Percentiles rank a stretch among this genome's conserved stretches.
Evolutionary conservation across 371 early-diverging fungal genomes (phyloP).

Genomic region (Zopfochytrium polystomum): DNA sequence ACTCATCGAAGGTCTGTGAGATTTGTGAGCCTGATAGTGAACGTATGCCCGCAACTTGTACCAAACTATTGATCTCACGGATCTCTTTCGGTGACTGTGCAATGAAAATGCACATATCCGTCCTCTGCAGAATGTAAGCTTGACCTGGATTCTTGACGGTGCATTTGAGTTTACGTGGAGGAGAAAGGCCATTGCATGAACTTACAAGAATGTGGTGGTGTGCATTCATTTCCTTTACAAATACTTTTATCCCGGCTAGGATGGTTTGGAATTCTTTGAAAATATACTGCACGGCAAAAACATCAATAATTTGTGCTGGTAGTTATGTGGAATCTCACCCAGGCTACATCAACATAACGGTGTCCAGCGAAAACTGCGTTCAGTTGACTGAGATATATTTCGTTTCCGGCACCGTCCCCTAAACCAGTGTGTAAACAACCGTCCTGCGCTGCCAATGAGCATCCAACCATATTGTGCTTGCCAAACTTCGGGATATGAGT

Average conservation of each 20-base stretch:
- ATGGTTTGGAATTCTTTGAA: conserved; percentile 71
- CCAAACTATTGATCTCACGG: background rate
- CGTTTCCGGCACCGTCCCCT: conserved; percentile 66
- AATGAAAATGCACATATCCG: conserved; percentile 4
- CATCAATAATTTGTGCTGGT: background rate
- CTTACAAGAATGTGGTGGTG: conserved; percentile 12
- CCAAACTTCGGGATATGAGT: conserved; percentile 57
- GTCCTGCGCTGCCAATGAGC: too few relatives aligned
- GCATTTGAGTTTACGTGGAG: background rate
- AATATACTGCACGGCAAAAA: conserved; percentile 36
- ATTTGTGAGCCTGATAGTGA: too few relatives aligned
- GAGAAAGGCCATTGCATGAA: background rate
- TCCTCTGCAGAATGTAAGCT: conserved; percentile 50
- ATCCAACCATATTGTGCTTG: conserved; percentile 65
- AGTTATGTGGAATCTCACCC: conserved; percentile 19
- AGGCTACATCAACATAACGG: conserved; percentile 61
- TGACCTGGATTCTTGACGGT: conserved; percentile 57
- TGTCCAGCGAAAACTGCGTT: conserved; percentile 56
- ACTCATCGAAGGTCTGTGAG: conserved; percentile 3
- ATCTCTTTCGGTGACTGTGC: background rate
- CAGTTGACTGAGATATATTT: conserved; percentile 58
- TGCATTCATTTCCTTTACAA: conserved; percentile 1
- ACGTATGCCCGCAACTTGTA: background rate
- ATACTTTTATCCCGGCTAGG: conserved; percentile 59
- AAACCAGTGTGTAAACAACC: background rate